These are phyloP conservation scores for Alectoria sarmentosa DNA, from an alignment of 495 filamentous ascomycete genomes.

Conservation along the genomic window DNA sequence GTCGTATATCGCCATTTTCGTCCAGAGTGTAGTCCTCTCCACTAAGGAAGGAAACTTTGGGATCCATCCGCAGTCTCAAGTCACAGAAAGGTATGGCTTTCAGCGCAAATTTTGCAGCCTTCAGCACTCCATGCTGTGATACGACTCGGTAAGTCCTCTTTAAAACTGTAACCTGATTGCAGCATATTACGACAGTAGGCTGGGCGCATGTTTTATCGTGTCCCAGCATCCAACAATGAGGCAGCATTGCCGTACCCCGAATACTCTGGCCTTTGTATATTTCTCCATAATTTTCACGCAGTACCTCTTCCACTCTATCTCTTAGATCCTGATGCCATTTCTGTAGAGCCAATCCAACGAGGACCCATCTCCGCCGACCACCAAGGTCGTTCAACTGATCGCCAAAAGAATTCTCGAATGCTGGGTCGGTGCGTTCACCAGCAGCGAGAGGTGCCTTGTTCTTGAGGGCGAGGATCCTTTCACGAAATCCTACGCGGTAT, in stretches of 20 bases:
- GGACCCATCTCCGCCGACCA: slow-evolving; percentile 5
- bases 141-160: slow-evolving; percentile 8
- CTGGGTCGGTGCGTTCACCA: slow-evolving; percentile 4
- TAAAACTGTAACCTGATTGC: neutral
- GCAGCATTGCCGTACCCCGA: neutral
- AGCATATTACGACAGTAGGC: slow-evolving; percentile 10
- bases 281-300: slow-evolving; percentile 3
- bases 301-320: neutral
- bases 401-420: slow-evolving; percentile 11
- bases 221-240: slow-evolving; percentile 14
- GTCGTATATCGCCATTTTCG: neutral
- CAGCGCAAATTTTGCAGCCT: slow-evolving; percentile 5
- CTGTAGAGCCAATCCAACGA: slow-evolving; percentile 3
- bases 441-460: neutral
- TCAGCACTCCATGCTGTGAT: slow-evolving; percentile 3
- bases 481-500: neutral
- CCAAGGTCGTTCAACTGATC: slow-evolving; percentile 6
- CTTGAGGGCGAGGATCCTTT: neutral
- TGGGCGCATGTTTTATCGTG: slow-evolving; percentile 2
- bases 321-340: slow-evolving; percentile 4
- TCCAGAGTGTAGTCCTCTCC: slow-evolving; percentile 1
- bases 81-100: slow-evolving; percentile 6
- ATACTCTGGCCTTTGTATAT: slow-evolving; percentile 12
- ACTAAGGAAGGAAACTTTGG: neutral
- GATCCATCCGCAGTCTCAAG: slow-evolving; percentile 2